Base-by-base conservation (phyloP, 805 yeast species). In the Metschnikowia bowlesiae region DNA sequence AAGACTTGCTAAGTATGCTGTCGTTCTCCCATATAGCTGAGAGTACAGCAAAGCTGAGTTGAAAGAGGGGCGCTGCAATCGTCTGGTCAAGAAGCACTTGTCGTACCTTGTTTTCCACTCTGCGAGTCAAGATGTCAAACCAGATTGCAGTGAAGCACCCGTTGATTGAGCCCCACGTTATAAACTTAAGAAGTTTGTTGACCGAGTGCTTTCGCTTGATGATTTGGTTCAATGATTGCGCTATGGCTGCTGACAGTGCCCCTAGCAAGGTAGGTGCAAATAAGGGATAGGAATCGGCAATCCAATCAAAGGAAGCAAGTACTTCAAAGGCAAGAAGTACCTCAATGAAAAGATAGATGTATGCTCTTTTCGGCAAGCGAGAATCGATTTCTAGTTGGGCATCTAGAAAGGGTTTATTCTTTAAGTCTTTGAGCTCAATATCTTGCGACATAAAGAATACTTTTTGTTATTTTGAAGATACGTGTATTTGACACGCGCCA, bases 141-240 rank as follows among this genome's bases (percentile, higher is more conserved):
- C 87, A 83, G 13, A 78, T 58, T 8, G 71, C 74, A 4, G 83
- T 78, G 45, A 82, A 62, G 14, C 73, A 58, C 1, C 87, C 88
- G 61, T 82, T 82, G 42, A 83, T 66, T 10, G 72, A 63, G 14
- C 89, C 89, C 87, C 87, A 83, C 2, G 76, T 60, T 50, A 73
- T 59, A 54, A 83, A 83, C 58, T 83, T 83, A 48, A 69, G 53
- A 45, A 59, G 62, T 34, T 66, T 61, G 49, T 62, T 63, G 7
- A 65, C 52, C 26, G 65, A 65, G 49, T 66, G 64, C 51, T 69
- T 72, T 35, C 57, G 62, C 50, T 64, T 69, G 44, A 54, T 51
- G 48, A 52, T 48, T 57, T 73, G 78, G 54, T 66, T 71, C 4
- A 70, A 43, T 3, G 75, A 67, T 57, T 73, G 77, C 2, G 77